Base-by-base conservation (phyloP, 2,329 filamentous ascomycete genomes). In the Nigrospora osmanthi region DNA sequence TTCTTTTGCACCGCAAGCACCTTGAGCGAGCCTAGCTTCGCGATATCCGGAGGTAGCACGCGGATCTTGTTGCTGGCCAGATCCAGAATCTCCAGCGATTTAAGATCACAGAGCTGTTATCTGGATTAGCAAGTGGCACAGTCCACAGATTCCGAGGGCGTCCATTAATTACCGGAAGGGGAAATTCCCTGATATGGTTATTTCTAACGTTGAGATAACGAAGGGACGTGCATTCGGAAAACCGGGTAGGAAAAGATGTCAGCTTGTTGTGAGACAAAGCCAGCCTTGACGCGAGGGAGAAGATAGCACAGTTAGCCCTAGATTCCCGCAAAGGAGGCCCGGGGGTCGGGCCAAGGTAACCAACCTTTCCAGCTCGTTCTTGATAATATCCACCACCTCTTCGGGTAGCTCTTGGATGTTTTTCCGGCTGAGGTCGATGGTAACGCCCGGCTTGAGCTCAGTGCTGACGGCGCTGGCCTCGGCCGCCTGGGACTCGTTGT, bases 1-100 rank as follows among this genome's bases (percentile, higher is more conserved):
- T 96, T 96, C 59, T 87, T 87, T 54, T 87, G 85, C 33, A 96
- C 78, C 2, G 89, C 90, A 44, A 97, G 73, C 14, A 96, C 90
- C 59, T 95, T 94, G 51, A 97, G 71, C 2, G 88, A 95, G 6
- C 83, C 83, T 56, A 97, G 72, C 58, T 83, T 88, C 48, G 78
- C 80, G 49, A 96, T 87, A 44, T 90, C 85, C 39, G 83, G 79
- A 0, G 91, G 89, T 2, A 97, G 75, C 11, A 78, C 71, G 40
- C 78, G 79, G 49, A 97, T 81, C 62, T 85, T 88, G 62, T 97
- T 97, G 55, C 87, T 81, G 61, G 89, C 90, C 44, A 97, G 76
- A 66, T 97, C 91, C 49, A 97, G 78, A 47, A 96, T 95, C 66
- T 97, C 90, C 45, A 97, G 78, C 32, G 89, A 86, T 43, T 80